A percentile compares a stretch with the other conserved stretches of the same genome.
Evolutionary conservation across 176 grass and related monocot genomes (phyloP).

Genomic region (Aegilops speltoides): DNA sequence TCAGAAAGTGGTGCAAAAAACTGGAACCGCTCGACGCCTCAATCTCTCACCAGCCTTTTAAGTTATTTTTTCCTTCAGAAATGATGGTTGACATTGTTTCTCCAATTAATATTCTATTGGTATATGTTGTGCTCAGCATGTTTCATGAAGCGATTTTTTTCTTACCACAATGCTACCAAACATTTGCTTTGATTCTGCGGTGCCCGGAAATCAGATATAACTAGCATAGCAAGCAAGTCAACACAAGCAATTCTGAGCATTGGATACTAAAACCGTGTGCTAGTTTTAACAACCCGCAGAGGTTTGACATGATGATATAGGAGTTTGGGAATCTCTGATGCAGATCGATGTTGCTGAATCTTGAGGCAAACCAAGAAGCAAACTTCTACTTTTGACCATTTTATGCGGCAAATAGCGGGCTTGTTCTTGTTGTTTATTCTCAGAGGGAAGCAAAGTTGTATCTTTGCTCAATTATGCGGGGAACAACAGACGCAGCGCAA

Average conservation of each 20-base stretch:
- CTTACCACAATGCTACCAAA: not conserved
- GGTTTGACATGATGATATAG: conserved; percentile 10
- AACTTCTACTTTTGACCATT: conserved; percentile 27
- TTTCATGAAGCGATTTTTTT: not conserved
- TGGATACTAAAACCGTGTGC: not conserved
- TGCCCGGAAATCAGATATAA: not conserved
- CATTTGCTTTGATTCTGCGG: conserved; percentile 34
- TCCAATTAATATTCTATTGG: not conserved
- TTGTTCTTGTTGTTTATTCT: not conserved
- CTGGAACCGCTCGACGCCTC: conserved; percentile 1
- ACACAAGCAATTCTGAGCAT: conserved; percentile 33
- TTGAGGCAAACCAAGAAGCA: conserved; percentile 10
- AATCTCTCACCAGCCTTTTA: not conserved
- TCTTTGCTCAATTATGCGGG: conserved; percentile 30
- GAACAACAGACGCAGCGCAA: conserved; percentile 19
- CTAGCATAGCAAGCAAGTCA: conserved; percentile 34
- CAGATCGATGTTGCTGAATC: not conserved
- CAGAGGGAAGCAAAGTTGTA: conserved; percentile 30
- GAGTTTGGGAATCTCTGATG: conserved; percentile 11
- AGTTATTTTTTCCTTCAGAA: not conserved
- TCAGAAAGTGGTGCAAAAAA: conserved; percentile 32
- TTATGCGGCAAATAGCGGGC: conserved; percentile 12
- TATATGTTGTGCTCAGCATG: conserved; percentile 9
- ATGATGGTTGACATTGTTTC: conserved; percentile 6
- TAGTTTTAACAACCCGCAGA: not conserved